Evolutionary conservation across 352 stramenopile species (phyloP), one percentile per base, ranked within the genome.

Genomic region (Globisporangium canariense): DNA sequence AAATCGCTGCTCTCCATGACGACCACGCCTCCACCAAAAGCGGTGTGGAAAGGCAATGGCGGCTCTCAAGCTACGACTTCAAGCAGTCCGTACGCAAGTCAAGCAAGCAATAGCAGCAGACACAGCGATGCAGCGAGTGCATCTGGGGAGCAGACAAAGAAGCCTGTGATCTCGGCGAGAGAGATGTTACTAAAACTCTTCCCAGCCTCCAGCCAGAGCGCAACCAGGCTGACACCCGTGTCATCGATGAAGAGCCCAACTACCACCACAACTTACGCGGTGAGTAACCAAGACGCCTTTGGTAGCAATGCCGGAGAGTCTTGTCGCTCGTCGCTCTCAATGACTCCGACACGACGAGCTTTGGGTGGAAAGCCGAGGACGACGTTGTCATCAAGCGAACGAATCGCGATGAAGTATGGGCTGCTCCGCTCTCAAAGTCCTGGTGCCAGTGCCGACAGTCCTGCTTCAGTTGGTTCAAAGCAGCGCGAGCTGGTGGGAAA

Each of bases 391-490:
- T 63, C 65, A 16, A 75, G 71, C 47, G 76, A 91, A 41, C 73
- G 70, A 4, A 89, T 91, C 59, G 82, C 82, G 13, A 60, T 64
- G 4, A 89, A 91, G 69, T 89, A 91, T 53, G 77, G 79, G n/a
- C 59, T 89, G 9, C 56, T 81, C 9, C 70, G 50, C n/a, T 13
- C 20, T 40, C 20, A 50, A 30, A 72, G 34, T n/a, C 40, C 57
- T 45, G 14, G 34, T 40, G 28, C 20, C 30, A 20, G 14, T 14
- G 36, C 38, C 7, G 1, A 22, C 8, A n/a, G 5, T 13, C 8
- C 13, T n/a, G 14, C 18, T 13, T 8, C 13, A 14, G 20, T 41
- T 20, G 32, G 34, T 0, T n/a, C 6, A 22, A 52, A 16, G 13
- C 18, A 36, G 36, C 62, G 34, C 16, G 30, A 30, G 49, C 36